Evolutionary conservation across 139 green algal genomes (phyloP).

Genomic region (Micromonas pusilla): DNA sequence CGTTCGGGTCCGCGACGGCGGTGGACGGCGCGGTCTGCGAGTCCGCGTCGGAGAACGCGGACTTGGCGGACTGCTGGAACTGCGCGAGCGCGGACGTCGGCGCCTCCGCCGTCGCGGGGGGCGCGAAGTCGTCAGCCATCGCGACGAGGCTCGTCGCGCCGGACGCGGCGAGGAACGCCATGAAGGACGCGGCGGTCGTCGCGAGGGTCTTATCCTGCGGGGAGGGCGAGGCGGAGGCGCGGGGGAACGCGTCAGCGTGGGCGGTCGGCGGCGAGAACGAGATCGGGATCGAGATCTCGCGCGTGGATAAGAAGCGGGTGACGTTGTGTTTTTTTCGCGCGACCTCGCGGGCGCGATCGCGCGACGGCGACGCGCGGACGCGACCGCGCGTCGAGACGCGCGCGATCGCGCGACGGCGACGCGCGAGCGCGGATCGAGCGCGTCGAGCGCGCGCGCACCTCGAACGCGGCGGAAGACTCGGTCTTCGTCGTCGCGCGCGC

Average conservation of each 20-base stretch:
- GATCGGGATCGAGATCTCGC: no score
- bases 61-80: neutral
- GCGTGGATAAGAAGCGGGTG: no score
- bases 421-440: neutral
- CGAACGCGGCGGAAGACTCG: no score
- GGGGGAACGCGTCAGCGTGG: no score
- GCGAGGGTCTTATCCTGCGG: neutral
- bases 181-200: neutral
- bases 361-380: neutral
- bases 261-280: no score
- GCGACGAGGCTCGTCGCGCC: neutral
- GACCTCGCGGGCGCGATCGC: neutral
- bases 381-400: neutral
- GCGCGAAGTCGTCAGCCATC: neutral
- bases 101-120: neutral
- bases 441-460: neutral
- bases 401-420: no score
- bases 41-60: neutral
- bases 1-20: conserved; percentile 8
- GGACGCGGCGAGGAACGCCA: neutral
- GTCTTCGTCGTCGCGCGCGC: neutral
- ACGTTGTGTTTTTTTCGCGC: no score
- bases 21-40: neutral
- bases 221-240: no score
- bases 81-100: neutral